Evolutionary conservation across 2,329 filamentous ascomycete genomes (phyloP).

Genomic region (Sporothrix curviconia): DNA sequence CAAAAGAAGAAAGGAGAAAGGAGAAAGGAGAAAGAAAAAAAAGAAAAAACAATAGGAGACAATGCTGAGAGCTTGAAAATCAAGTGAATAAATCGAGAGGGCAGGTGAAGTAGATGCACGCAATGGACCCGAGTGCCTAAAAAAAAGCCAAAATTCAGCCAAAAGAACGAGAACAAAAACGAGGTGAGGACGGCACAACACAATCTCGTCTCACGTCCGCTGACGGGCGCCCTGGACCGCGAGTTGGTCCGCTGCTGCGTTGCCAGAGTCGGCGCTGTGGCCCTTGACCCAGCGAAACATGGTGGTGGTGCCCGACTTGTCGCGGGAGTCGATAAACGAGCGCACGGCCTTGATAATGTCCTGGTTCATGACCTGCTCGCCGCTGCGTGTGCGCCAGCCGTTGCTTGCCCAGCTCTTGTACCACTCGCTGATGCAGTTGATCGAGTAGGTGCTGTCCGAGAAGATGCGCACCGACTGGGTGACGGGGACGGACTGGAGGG

Average conservation of each 20-base stretch:
- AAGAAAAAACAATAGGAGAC: too few species aligned
- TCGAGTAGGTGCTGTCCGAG: slow-evolving; percentile 86
- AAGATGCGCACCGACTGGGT: slow-evolving; percentile 67
- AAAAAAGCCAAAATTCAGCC: too few species aligned
- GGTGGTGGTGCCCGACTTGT: slow-evolving; percentile 53
- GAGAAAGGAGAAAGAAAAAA: too few species aligned
- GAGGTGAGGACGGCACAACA: too few species aligned
- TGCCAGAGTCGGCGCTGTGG: slow-evolving; percentile 66
- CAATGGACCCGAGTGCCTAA: too few species aligned
- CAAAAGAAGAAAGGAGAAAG: too few species aligned
- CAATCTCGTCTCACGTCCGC: slow-evolving; percentile 10
- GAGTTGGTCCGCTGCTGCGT: slow-evolving; percentile 71
- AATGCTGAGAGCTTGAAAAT: too few species aligned
- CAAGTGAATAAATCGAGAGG: too few species aligned
- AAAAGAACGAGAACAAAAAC: too few species aligned
- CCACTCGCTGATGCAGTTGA: slow-evolving; percentile 85
- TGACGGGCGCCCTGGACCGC: slow-evolving; percentile 58
- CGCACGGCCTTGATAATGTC: slow-evolving; percentile 74
- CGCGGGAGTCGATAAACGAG: slow-evolving; percentile 62
- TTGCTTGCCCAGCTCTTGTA: slow-evolving; percentile 68
- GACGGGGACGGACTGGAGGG: slow-evolving; percentile 66
- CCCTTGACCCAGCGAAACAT: slow-evolving; percentile 87
- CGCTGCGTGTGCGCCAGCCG: slow-evolving; percentile 67
- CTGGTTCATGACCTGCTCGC: slow-evolving; percentile 68
- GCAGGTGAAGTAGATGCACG: too few species aligned